Conservation (phyloP, 495 filamentous ascomycete species). For the Patellaria atrata region DNA sequence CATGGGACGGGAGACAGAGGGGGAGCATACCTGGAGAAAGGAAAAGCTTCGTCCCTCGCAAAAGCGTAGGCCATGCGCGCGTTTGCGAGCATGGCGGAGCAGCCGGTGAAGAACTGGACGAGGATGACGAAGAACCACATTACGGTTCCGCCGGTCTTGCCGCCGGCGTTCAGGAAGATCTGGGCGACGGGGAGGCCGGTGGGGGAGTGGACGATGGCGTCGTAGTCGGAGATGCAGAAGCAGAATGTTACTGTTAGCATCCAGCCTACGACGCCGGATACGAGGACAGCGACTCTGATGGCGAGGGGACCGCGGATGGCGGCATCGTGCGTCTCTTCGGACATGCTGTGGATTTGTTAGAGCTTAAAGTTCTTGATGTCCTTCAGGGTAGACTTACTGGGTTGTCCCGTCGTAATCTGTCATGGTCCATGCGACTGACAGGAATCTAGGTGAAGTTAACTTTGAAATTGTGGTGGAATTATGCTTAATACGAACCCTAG, state of each 20-base stretch:
- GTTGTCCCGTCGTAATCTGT: slow-evolving; percentile 65
- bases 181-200: slow-evolving; percentile 56
- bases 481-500: slow-evolving; percentile 33
- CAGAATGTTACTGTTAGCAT: slow-evolving; percentile 53
- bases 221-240: slow-evolving; percentile 53
- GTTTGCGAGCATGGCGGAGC: slow-evolving; percentile 55
- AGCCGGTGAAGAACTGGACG: slow-evolving; percentile 58
- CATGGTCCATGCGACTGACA: slow-evolving; percentile 60
- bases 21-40: slow-evolving; percentile 41
- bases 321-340: slow-evolving; percentile 59
- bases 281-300: slow-evolving; percentile 47
- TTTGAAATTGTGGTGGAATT: background rate
- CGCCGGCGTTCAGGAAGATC: slow-evolving; percentile 56
- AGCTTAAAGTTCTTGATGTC: slow-evolving; percentile 6
- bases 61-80: slow-evolving; percentile 64
- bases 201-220: slow-evolving; percentile 43
- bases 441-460: slow-evolving; percentile 29
- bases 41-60: slow-evolving; percentile 52
- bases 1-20: background rate
- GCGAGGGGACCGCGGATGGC: slow-evolving; percentile 51
- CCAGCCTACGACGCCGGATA: slow-evolving; percentile 52
- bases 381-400: slow-evolving; percentile 33
- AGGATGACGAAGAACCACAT: slow-evolving; percentile 61
- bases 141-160: slow-evolving; percentile 40
- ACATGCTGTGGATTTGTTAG: slow-evolving; percentile 37